Evolutionary conservation across 2,329 filamentous ascomycete species (phyloP), one percentile per base, ranked within the genome.

Genomic region (Pseudonectria buxi): DNA sequence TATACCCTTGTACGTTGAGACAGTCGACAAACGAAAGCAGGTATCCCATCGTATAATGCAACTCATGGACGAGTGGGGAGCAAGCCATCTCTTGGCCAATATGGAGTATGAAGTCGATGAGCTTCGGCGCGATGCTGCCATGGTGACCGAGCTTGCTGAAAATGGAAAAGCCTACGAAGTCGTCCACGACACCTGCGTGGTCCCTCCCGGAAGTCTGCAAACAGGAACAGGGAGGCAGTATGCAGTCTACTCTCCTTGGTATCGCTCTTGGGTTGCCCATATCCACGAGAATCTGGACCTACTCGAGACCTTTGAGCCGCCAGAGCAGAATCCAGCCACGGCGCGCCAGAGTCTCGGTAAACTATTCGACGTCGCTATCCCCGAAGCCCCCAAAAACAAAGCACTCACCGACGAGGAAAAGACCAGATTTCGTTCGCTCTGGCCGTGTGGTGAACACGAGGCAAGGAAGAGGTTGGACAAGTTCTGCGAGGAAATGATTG

Each of bases 51-150:
- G 78, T 4, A 67, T 95, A 9, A 48, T 83, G 2, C 72, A 80
- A 33, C 63, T 89, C 27, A 75, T 83, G 56, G 64, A 76, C 22
- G 65, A 77, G 41, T 95, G 86, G 87, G 76, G 75, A 0, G 82
- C 77, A 1, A 81, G 71, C 32, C 83, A 92, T 50, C 46, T 95
- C 3, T 94, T 79, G 51, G 79, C 83, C 31, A 95, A 94, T 54
- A 77, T 88, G 38, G 88, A 95, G 56, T 95, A 94, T 51, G 89
- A 95, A 57, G 86, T 94, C 0, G 89, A 95, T 54, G 89, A 95
- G 62, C 62, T 95, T 39, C 70, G 88, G 28, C 71, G 88, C 6
- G 89, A 95, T 50, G 77, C 79, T 1, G 68, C 67, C 18, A 62
- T 94, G 51, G 71, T 86, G 1, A 71, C 65, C 18, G 58, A 69